Evolutionary conservation across 1,284 basidiomycete genomes (phyloP).

Genomic region (Hortiboletus rubellus): DNA sequence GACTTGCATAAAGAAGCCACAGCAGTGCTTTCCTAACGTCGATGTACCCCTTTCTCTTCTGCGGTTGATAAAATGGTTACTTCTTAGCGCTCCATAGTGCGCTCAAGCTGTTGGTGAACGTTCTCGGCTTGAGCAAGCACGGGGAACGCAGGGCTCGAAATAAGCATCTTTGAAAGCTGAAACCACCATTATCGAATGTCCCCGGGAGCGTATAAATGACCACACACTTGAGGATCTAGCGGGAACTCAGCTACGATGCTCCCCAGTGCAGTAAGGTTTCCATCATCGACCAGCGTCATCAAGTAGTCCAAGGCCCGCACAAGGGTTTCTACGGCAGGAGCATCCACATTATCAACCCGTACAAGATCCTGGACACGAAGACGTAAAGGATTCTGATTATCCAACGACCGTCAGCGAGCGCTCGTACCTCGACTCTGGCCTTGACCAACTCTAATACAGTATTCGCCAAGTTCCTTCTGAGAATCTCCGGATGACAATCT

Average conservation of each 20-base stretch:
- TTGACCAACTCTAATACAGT: constrained; percentile 95
- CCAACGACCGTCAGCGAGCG: constrained; percentile 4
- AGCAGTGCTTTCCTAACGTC: constrained; percentile 77
- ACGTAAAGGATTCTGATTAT: background rate
- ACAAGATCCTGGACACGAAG: constrained; percentile 69
- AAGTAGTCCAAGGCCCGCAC: constrained; percentile 98
- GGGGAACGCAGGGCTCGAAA: constrained; percentile 91
- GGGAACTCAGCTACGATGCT: constrained; percentile 98
- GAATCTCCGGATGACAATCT: constrained; percentile 94
- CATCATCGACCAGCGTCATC: constrained; percentile 92
- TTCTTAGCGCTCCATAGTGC: constrained; percentile 93
- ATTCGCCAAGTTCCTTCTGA: constrained; percentile 91
- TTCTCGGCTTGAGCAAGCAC: constrained; percentile 93
- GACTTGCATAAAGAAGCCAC: constrained; percentile 99
- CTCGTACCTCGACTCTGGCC: constrained; percentile 74
- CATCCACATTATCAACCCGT: constrained; percentile 93
- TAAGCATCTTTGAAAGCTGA: constrained; percentile 90
- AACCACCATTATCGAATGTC: background rate
- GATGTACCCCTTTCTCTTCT: constrained; percentile 78
- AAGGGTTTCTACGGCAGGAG: constrained; percentile 95
- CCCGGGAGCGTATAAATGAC: background rate
- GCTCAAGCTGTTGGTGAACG: constrained; percentile 88
- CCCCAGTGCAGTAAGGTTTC: constrained; percentile 86
- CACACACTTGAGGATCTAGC: constrained; percentile 87
- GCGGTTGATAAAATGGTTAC: constrained; percentile 78